A percentile compares a stretch with the other conserved stretches of the same genome.
Conservation (phyloP, 495 filamentous ascomycete species). For the Tuber calosporum region DNA sequence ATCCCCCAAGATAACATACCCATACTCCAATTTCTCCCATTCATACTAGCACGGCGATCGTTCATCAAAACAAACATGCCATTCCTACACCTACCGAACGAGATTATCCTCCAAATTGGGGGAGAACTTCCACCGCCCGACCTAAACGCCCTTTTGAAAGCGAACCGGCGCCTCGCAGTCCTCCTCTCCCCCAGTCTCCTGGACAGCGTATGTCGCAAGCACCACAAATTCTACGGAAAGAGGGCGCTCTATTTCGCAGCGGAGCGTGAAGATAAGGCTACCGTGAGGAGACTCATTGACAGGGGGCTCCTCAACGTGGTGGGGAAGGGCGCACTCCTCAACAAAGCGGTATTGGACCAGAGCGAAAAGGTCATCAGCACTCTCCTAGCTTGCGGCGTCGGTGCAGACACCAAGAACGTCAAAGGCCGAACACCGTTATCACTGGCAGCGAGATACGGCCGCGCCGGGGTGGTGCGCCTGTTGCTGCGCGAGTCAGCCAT, state of each 20-base stretch:
- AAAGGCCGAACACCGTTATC: conserved; percentile 39
- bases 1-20: background rate
- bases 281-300: background rate
- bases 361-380: conserved; percentile 32
- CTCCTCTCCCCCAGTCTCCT: conserved; percentile 25
- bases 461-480: conserved; percentile 31
- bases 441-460: conserved; percentile 25
- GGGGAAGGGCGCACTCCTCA: background rate
- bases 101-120: conserved; percentile 30
- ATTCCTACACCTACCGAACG: conserved; percentile 23
- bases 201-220: background rate
- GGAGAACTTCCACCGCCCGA: conserved; percentile 10
- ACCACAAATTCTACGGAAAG: background rate
- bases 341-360: background rate
- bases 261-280: background rate
- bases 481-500: conserved; percentile 22
- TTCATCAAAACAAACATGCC: conserved; percentile 11
- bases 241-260: background rate
- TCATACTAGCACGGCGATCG: background rate
- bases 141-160: conserved; percentile 22
- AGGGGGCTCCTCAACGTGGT: background rate
- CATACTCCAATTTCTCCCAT: background rate
- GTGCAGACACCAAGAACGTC: conserved; percentile 26
- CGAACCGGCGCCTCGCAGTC: conserved; percentile 19
- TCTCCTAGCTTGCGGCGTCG: conserved; percentile 28